Evolutionary conservation across 2,329 filamentous ascomycete species (phyloP), one percentile per base, ranked within the genome.

Genomic region (Aspergillus fumigatus): DNA sequence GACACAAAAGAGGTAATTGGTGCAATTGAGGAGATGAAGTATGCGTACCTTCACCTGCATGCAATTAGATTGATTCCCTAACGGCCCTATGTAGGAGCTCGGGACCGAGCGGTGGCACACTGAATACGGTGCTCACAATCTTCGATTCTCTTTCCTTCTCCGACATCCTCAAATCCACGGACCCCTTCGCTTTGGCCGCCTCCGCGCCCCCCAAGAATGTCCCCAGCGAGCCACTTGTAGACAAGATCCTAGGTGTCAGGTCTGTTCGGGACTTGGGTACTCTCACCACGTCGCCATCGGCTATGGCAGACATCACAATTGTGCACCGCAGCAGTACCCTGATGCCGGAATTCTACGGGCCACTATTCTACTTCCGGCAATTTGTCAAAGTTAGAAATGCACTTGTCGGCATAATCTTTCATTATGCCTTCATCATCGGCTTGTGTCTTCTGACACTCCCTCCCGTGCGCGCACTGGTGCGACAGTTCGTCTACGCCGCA

Each of bases 101-200:
- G 4, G 75, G 75, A 5, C 71, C 79, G 3, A 84, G 81, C 53
- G 84, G 84, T 27, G 84, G 84, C 38, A 86, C 89, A 1, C 73
- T 92, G 4, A 80, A 83, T 35, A 92, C 90, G 0, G 76, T 86
- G 3, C 71, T 97, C 14, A 81, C 76, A 32, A 67, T 83, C 8
- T 77, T 84, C 59, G 79, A 72, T 48, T 79, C 57, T 63, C 75
- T 62, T 77, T 80, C 72, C 63, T 68, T 62, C 6, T 68, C 66
- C n/a, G 73, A 84, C 32, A 62, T 86, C 4, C 68, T 70, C 19
- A 77, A 77, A 55, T 68, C 76, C 29, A 74, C 77, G 68, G 73
- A 77, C 49, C 82, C 81, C 19, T 85, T 79, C 71, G 76, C 78
- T 2, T 73, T 84, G 8, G 80, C 76, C 48, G 77, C 77, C 29